A percentile compares a stretch with the other conserved stretches of the same genome.
phyloP scores from a whole-genome alignment of 768 basidiomycete species.

The Coprinellus aureogranulatus region DNA sequence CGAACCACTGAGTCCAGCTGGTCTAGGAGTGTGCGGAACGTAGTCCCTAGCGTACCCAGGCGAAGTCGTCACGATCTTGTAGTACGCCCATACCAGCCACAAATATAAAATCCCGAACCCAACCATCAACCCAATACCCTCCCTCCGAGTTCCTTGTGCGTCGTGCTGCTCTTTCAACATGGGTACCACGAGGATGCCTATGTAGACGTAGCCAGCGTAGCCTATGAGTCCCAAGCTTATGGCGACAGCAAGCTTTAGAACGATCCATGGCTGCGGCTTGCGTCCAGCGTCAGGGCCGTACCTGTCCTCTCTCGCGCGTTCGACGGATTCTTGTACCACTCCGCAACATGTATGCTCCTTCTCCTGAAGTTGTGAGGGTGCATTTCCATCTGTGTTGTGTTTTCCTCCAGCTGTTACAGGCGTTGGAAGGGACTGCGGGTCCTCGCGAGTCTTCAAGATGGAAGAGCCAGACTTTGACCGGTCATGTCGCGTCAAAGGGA shows the following conservation, averaged over 20 bases:
- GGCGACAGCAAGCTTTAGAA: conserved; percentile 64
- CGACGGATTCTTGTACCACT: conserved; percentile 48
- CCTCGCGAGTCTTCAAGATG: no score
- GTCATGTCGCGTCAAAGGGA: no score
- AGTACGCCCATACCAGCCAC: conserved; percentile 80
- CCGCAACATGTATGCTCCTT: conserved; percentile 42
- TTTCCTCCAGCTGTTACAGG: neutral
- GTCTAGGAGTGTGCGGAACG: conserved; percentile 19
- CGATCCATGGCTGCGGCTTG: conserved; percentile 70
- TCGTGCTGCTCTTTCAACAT: conserved; percentile 53
- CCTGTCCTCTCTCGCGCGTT: conserved; percentile 38
- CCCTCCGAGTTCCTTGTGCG: conserved; percentile 45
- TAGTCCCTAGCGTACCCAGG: conserved; percentile 69
- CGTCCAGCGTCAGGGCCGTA: conserved; percentile 27
- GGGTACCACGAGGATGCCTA: conserved; percentile 65
- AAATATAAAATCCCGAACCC: conserved; percentile 61
- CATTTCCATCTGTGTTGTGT: neutral
- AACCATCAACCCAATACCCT: conserved; percentile 65
- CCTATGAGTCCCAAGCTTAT: conserved; percentile 59
- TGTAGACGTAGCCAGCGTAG: conserved; percentile 77
- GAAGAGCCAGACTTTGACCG: no score
- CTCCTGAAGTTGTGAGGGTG: neutral
- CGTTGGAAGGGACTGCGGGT: no score
- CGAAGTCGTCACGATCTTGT: conserved; percentile 60
- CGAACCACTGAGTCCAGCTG: neutral